A percentile compares a stretch with the other conserved stretches of the same genome.
Conservation (phyloP, 2,329 filamentous ascomycete species). For the Colletotrichum gigasporum region DNA sequence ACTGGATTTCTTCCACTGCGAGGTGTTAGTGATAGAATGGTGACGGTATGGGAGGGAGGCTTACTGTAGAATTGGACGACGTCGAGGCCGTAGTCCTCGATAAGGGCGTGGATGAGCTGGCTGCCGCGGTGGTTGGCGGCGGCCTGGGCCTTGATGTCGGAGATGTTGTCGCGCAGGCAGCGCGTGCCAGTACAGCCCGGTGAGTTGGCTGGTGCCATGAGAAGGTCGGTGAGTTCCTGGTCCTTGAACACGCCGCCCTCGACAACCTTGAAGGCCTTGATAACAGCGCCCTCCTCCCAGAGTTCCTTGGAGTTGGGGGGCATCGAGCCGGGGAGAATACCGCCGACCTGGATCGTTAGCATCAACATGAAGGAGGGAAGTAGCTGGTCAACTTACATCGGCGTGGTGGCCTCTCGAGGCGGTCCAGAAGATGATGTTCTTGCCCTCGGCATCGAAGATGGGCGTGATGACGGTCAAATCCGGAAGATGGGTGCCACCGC, state of each 20-base stretch:
- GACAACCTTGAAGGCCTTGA: slow-evolving; percentile 76
- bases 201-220: slow-evolving; percentile 78
- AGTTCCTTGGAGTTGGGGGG: slow-evolving; percentile 76
- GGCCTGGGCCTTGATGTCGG: slow-evolving; percentile 87
- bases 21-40: background rate
- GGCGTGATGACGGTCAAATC: slow-evolving; percentile 49
- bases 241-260: slow-evolving; percentile 83
- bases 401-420: slow-evolving; percentile 79
- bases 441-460: slow-evolving; percentile 52
- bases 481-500: slow-evolving; percentile 49
- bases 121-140: slow-evolving; percentile 90
- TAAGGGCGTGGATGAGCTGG: slow-evolving; percentile 74
- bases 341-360: slow-evolving; percentile 62
- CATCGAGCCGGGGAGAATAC: slow-evolving; percentile 85
- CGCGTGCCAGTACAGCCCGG: slow-evolving; percentile 82
- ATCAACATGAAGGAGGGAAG: background rate
- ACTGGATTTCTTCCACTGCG: slow-evolving; percentile 76
- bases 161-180: slow-evolving; percentile 84
- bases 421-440: slow-evolving; percentile 52
- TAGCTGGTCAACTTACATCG: slow-evolving; percentile 53
- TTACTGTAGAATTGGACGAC: slow-evolving; percentile 70
- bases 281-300: slow-evolving; percentile 71
- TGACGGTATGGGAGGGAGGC: no score
- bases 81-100: slow-evolving; percentile 76
- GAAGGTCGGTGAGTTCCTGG: slow-evolving; percentile 74